Conservation (phyloP, 441 rosid species). For the Gossypium lobatum region DNA sequence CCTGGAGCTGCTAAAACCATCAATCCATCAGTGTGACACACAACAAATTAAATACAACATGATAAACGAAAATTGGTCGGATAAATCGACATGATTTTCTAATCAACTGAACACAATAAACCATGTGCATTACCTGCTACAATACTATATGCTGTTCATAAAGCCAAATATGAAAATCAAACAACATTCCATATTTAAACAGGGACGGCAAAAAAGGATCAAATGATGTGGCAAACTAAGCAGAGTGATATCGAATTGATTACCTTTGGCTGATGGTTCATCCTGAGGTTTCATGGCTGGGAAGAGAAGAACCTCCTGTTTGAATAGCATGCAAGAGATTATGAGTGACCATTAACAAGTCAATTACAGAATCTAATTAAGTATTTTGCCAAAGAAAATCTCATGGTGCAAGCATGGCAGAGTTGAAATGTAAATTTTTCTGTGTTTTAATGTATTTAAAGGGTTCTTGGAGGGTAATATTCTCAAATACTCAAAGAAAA, state of each 20-base stretch:
- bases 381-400: neutral
- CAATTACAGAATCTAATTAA: neutral
- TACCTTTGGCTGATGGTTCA: conserved; percentile 55
- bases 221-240: neutral
- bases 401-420: neutral
- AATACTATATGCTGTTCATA: neutral
- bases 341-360: neutral
- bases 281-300: conserved; percentile 84
- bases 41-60: neutral
- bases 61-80: neutral
- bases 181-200: neutral
- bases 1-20: conserved; percentile 9
- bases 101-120: neutral
- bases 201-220: neutral
- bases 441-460: neutral
- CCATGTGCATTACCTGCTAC: neutral
- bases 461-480: neutral
- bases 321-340: neutral
- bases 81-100: neutral
- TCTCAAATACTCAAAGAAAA: neutral
- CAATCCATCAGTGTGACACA: neutral
- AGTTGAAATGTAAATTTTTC: neutral
- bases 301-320: conserved; percentile 71
- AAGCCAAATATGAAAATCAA: neutral
- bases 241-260: neutral